Percentiles rank a stretch among this genome's conserved stretches.
These are phyloP conservation scores for Termitomyces sp. DNA, from an alignment of 768 basidiomycete genomes.

Conservation along the genomic window DNA sequence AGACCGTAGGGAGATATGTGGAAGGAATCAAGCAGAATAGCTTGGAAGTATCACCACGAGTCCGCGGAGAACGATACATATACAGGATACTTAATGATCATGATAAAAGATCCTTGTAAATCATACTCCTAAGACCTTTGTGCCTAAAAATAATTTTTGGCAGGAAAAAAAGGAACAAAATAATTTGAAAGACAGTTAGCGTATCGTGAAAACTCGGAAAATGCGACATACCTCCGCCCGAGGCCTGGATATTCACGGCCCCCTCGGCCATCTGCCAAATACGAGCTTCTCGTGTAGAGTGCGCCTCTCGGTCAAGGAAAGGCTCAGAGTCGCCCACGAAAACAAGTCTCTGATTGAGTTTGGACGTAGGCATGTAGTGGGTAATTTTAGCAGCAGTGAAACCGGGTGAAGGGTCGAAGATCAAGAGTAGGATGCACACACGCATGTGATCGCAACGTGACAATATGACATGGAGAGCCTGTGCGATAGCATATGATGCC, in stretches of 20 bases:
- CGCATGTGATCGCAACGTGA: constrained; percentile 17
- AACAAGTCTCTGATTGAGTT: constrained; percentile 27
- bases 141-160: not conserved
- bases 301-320: constrained; percentile 32
- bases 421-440: constrained; percentile 28
- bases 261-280: constrained; percentile 29
- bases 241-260: constrained; percentile 19
- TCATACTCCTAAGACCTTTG: constrained; percentile 9
- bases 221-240: constrained; percentile 16
- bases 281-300: constrained; percentile 23
- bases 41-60: not conserved
- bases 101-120: too few species aligned
- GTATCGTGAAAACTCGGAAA: not conserved
- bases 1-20: not conserved
- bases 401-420: constrained; percentile 21
- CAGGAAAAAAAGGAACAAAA: not conserved
- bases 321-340: constrained; percentile 32
- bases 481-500: constrained; percentile 15
- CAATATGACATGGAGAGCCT: constrained; percentile 18
- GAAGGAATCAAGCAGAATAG: not conserved
- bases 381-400: constrained; percentile 14
- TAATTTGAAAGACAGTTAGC: not conserved
- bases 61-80: constrained; percentile 11
- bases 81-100: too few species aligned
- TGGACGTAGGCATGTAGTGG: constrained; percentile 3